Evolutionary conservation across 768 basidiomycete species (phyloP).

Genomic region (Daedaleopsis nitida): DNA sequence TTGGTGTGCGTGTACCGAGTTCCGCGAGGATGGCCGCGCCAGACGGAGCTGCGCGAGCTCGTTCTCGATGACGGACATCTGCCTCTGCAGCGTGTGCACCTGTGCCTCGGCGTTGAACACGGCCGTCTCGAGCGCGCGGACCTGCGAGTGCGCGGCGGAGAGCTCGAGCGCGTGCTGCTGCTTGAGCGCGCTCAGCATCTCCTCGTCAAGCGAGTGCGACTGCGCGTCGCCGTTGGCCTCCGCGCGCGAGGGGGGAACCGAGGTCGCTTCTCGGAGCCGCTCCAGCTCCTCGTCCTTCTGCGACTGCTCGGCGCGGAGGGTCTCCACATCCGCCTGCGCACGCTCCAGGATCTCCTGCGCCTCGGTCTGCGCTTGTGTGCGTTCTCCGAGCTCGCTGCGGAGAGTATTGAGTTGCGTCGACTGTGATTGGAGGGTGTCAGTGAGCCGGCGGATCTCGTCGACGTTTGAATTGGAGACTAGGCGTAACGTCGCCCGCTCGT

Average conservation of each 20-base stretch:
- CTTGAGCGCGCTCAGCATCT: constrained; percentile 67
- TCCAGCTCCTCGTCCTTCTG: constrained; percentile 70
- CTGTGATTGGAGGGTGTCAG: constrained; percentile 44
- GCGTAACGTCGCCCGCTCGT: constrained; percentile 61
- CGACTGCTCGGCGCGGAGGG: constrained; percentile 60
- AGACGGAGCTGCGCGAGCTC: constrained; percentile 54
- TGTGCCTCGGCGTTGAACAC: constrained; percentile 74
- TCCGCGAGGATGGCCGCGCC: constrained; percentile 36
- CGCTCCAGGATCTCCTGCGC: constrained; percentile 62
- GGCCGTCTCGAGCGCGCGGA: constrained; percentile 72
- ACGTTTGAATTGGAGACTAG: constrained; percentile 56
- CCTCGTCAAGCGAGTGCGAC: constrained; percentile 63
- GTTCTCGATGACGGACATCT: constrained; percentile 64
- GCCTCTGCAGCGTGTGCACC: constrained; percentile 68
- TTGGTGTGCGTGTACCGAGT: constrained; percentile 49
- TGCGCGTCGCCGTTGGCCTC: constrained; percentile 24
- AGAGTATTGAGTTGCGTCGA: constrained; percentile 56
- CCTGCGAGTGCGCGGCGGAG: constrained; percentile 76
- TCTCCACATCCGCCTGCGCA: constrained; percentile 71
- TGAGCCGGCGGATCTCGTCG: constrained; percentile 61
- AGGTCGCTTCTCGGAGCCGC: constrained; percentile 49
- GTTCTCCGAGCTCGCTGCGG: constrained; percentile 54
- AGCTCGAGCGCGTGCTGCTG: constrained; percentile 83
- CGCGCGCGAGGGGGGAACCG: constrained; percentile 35
- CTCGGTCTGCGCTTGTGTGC: constrained; percentile 53